Evolutionary conservation across 2,329 filamentous ascomycete species (phyloP), one percentile per base, ranked within the genome.

Genomic region (Diplodia seriata): DNA sequence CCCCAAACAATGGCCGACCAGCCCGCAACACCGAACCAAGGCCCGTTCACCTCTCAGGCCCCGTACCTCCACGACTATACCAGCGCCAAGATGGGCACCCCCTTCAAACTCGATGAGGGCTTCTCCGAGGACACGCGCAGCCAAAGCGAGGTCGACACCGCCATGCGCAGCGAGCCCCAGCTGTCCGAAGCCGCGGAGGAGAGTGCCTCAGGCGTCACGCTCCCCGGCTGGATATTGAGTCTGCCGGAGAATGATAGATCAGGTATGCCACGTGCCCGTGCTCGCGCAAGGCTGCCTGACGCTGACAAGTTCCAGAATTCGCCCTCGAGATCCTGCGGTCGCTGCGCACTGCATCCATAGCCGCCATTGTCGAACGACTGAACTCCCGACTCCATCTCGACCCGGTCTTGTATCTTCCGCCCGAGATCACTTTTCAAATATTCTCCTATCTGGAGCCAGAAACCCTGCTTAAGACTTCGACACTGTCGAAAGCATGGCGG

Each of bases 321-420:
- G 91, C 91, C 50, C 92, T 94, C 81, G 85, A 87, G 55, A 85
- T 97, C 29, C 84, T 97, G 67, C 87, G 90, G 68, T 89, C 90
- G 68, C 84, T 97, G 33, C 91, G 91, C 20, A 96, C 93, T 0
- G 91, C 91, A 7, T 87, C 89, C 66, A 89, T 97, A 69, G 89
- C 91, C 61, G 85, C 90, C 54, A 91, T 97, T 65, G 92, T 97
- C 56, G 87, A 94, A 66, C 87, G 90, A 70, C 82, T 97, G 20
- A 91, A 90, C 70, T 92, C 93, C 4, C 86, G 94, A 64, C 89
- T 98, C 2, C 94, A 97, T 79, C 94, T 97, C 80, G 92, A 99
- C 80, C 97, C 97, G 66, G 89, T 97, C 51, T 84, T 88, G 71
- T 89, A 92, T 74, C 87, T 99, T 0, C 95, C 95, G 0, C 89